Base-by-base conservation (phyloP, 495 filamentous ascomycete genomes). In the Lasiosphaeriaceae sp. region DNA sequence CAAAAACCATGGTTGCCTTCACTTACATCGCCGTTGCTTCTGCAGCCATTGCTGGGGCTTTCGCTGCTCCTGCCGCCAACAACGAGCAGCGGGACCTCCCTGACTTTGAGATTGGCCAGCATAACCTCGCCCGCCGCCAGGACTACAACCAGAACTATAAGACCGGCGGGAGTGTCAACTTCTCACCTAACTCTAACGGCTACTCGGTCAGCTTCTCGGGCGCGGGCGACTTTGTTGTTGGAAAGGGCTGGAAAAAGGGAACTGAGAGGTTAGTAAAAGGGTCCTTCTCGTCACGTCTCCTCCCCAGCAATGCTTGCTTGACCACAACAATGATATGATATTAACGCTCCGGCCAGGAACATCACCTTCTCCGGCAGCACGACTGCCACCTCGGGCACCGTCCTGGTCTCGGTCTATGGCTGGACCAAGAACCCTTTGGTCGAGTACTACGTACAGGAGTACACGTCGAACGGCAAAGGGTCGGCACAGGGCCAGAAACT, bases 401-500 rank as follows among this genome's bases (percentile, higher is more conserved):
- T 65, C n/a, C 59, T 65, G 16, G 59, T 65, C 9, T 65, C 63
- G 9, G 53, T 86, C 56, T 85, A 86, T 61, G 83, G 83, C 44
- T 86, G 82, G 84, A 84, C 84, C 19, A 71, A 64, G 31, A 76
- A 77, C 68, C 83, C 84, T 0, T 73, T 86, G 12, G 72, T 85
- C 57, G 84, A 87, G 61, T 86, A 85, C 71, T 86, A 86, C 70
- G 77, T 86, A 39, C 68, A 84, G 48, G 84, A 86, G 65, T 75
- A 76, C 70, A 85, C 72, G 57, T 80, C 80, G 45, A 74, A 71
- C 57, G 81, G 74, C 61, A 78, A 83, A 65, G 83, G 81, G 4
- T 73, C 71, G 11, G 72, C 70, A 21, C 71, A 73, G 41, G 71
- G 67, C 41, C 12, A 66, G 22, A 69, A 74, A 62, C 74, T 76